These are phyloP conservation scores for Cyberlindnera bimundalis DNA, from an alignment of 805 yeast genomes.

Conservation along the genomic window DNA sequence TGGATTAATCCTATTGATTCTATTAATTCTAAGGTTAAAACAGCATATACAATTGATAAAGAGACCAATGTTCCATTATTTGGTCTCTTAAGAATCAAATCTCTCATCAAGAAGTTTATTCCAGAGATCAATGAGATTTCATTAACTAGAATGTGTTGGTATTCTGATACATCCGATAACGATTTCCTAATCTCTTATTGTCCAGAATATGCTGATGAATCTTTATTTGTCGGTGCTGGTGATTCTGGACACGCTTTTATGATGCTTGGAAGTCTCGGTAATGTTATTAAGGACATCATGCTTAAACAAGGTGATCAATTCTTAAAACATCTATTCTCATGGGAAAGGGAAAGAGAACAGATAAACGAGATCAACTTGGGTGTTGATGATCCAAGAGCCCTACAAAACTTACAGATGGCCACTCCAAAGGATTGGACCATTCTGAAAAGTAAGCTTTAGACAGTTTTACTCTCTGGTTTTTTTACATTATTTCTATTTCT, in stretches of 20 bases:
- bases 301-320: constrained; percentile 17
- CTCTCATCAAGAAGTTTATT: constrained; percentile 24
- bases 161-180: constrained; percentile 34
- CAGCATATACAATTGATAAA: constrained; percentile 25
- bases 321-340: constrained; percentile 24
- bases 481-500: too few species aligned
- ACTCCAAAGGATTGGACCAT: constrained; percentile 25
- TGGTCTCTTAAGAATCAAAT: constrained; percentile 28
- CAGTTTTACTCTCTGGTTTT: too few species aligned
- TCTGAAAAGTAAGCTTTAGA: too few species aligned
- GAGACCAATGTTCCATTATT: constrained; percentile 30
- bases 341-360: constrained; percentile 27
- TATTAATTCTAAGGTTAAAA: constrained; percentile 26
- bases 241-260: constrained; percentile 40
- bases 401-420: constrained; percentile 26
- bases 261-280: constrained; percentile 35
- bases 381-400: constrained; percentile 27
- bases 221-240: constrained; percentile 35
- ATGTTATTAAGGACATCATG: constrained; percentile 22
- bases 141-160: constrained; percentile 33
- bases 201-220: constrained; percentile 29
- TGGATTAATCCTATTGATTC: constrained; percentile 28
- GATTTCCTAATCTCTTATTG: constrained; percentile 34
- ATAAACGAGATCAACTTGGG: constrained; percentile 27
- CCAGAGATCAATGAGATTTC: constrained; percentile 28